Percentiles rank a stretch among this genome's conserved stretches.
Evolutionary conservation across 805 yeast genomes (phyloP).

Genomic region (Candida endomychidarum): DNA sequence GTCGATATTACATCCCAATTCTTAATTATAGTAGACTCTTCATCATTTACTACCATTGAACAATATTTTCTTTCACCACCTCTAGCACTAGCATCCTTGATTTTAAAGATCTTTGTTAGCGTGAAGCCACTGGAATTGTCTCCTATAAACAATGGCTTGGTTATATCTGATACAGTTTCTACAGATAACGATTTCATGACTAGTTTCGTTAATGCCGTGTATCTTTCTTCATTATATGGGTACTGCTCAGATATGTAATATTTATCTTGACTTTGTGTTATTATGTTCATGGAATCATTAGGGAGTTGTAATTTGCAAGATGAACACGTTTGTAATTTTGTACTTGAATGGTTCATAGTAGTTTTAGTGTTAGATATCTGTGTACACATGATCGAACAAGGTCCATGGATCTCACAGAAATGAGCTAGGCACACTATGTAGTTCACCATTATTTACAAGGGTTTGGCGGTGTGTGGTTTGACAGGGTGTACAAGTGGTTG

Average conservation of each 20-base stretch:
- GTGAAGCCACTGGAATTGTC: constrained; percentile 63
- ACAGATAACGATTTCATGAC: constrained; percentile 66
- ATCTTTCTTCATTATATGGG: constrained; percentile 49
- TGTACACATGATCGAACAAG: constrained; percentile 63
- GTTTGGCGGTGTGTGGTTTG: too few species aligned
- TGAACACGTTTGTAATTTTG: constrained; percentile 50
- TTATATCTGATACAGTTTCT: constrained; percentile 59
- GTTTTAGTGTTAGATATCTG: constrained; percentile 37
- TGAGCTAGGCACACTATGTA: constrained; percentile 62
- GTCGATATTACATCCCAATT: constrained; percentile 53
- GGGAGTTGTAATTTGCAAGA: constrained; percentile 63
- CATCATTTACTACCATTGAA: constrained; percentile 55
- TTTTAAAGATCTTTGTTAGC: constrained; percentile 57
- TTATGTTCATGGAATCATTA: constrained; percentile 17
- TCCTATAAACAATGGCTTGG: constrained; percentile 63
- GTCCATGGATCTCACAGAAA: constrained; percentile 80
- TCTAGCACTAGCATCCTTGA: constrained; percentile 64
- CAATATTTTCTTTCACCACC: constrained; percentile 74
- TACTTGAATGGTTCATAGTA: constrained; percentile 36
- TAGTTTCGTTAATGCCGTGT: constrained; percentile 55
- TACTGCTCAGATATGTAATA: constrained; percentile 58
- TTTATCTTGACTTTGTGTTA: constrained; percentile 22
- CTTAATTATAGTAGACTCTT: constrained; percentile 50
- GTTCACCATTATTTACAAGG: too few species aligned
- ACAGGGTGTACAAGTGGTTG: too few species aligned